Evolutionary conservation across 2,329 filamentous ascomycete genomes (phyloP), one percentile per base, ranked within the genome.

Genomic region (Ophiosphaerella herpotricha): DNA sequence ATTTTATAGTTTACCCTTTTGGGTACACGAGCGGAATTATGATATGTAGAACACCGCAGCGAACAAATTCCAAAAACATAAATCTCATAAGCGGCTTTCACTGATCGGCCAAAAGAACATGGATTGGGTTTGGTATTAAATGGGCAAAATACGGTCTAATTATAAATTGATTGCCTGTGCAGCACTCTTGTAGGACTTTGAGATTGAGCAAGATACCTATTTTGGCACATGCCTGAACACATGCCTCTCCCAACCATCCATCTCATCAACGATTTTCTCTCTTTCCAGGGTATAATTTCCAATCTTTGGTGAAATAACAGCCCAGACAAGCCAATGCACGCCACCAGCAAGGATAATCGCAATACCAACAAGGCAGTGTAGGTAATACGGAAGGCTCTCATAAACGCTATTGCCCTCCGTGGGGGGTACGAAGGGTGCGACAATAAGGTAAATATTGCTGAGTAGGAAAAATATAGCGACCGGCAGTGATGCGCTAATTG

Each of bases 361-460:
- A 38, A 80, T 67, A 0, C 80, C 80, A 14, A 82, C 80, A 18
- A 82, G 75, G 45, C 79, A 82, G 58, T 82, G 79, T 36, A 80
- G 70, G 55, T 77, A 82, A 66, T 82, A 82, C 0, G 80, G 80
- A 36, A 82, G 64, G n/a, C 71, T 67, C 35, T 80, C 66, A 63
- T 82, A 82, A n/a, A 81, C 76, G 58, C 75, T 80, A 44, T 81
- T 71, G 14, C 73, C 77, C 1, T 70, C 72, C 1, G 66, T 68
- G 0, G 80, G 80, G 0, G 80, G 80, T 8, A 82, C 70, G 57
- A 81, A 82, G 0, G 80, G 80, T 4, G 80, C 79, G 43, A 81
- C 59, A 5, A 78, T 75, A 42, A 82, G 74, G 65, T 80, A 83
- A 39, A 81, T 61, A 55, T 83, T 82, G 63, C 75, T 78, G 37